Evolutionary conservation across 2,329 filamentous ascomycete genomes (phyloP), one percentile per base, ranked within the genome.

Genomic region (Helminthosporium solani): DNA sequence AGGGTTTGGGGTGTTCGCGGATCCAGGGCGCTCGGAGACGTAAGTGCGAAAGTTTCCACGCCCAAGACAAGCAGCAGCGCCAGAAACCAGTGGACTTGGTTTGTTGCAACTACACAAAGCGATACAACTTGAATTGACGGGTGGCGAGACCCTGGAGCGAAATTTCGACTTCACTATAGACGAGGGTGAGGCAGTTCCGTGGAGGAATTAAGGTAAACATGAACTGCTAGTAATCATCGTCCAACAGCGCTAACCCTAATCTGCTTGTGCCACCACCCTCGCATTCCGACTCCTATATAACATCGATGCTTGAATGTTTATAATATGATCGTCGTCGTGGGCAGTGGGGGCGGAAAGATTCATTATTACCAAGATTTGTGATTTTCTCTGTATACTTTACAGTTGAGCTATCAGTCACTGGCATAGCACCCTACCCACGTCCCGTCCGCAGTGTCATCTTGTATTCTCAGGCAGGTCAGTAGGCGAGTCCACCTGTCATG

Each of bases 191-290:
- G 53, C 48, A 56, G 61, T 46, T 52, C 54, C 54, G 52, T 50
- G 34, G 54, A 54, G 51, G 55, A 42, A 50, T 46, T 49, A 43
- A 63, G 56, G 63, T 67, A 64, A 63, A 68, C 64, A 67, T 58
- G 16, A 56, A 61, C 49, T 46, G 33, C 47, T 49, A 63, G 62
- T 64, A 68, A 61, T 60, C 58, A 57, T 60, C 56, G 60, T 52
- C 64, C 63, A 67, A 69, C 67, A 61, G 65, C 61, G 58, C 65
- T 59, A 60, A 55, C 42, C 56, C 60, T 56, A 50, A 57, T 66
- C 58, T 47, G 58, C 52, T 54, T 58, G 60, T 64, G 49, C 60
- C 48, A 64, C 64, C 56, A 57, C 38, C 58, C 58, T 62, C 52
- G 50, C 58, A 63, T 61, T 61, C 58, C 57, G 49, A 31, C 23